Percentiles rank a stretch among this genome's conserved stretches.
These are phyloP conservation scores for Primulina eburnea DNA, from an alignment of 257 asterid species.

Conservation along the genomic window DNA sequence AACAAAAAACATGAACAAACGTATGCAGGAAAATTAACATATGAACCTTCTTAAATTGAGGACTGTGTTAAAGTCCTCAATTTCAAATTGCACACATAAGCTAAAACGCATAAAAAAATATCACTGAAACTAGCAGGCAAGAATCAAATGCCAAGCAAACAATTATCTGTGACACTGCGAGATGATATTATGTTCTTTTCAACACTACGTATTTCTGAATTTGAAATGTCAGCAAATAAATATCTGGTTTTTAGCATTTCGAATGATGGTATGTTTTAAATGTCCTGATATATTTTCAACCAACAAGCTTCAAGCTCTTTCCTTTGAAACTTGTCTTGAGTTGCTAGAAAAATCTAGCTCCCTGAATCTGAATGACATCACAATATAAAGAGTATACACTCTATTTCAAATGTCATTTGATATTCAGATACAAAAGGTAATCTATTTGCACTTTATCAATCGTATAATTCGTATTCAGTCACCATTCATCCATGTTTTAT, in stretches of 20 bases:
- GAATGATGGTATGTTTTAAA: too few relatives aligned
- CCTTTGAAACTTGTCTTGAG: background rate
- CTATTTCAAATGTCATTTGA: background rate
- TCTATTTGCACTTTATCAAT: background rate
- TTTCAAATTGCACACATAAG: slow-evolving; percentile 8
- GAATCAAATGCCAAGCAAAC: slow-evolving; percentile 13
- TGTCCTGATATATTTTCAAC: background rate
- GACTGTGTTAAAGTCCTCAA: slow-evolving; percentile 1
- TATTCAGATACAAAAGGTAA: background rate
- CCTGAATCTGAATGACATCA: too few relatives aligned
- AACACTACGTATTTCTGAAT: too few relatives aligned
- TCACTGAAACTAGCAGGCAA: slow-evolving; percentile 16
- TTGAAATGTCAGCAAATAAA: too few relatives aligned
- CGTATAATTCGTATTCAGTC: background rate
- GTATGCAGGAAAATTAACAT: slow-evolving; percentile 7
- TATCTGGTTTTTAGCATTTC: too few relatives aligned
- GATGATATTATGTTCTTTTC: too few relatives aligned
- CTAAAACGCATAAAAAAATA: background rate
- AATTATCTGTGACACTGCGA: background rate
- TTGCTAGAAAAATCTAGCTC: background rate
- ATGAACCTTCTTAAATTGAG: background rate
- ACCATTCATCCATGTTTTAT: background rate
- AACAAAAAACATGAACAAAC: slow-evolving; percentile 7
- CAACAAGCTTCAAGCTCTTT: background rate
- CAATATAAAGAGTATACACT: too few relatives aligned